phyloP scores from a whole-genome alignment of 768 basidiomycete genomes.

The Hemileccinum rubropunctum region DNA sequence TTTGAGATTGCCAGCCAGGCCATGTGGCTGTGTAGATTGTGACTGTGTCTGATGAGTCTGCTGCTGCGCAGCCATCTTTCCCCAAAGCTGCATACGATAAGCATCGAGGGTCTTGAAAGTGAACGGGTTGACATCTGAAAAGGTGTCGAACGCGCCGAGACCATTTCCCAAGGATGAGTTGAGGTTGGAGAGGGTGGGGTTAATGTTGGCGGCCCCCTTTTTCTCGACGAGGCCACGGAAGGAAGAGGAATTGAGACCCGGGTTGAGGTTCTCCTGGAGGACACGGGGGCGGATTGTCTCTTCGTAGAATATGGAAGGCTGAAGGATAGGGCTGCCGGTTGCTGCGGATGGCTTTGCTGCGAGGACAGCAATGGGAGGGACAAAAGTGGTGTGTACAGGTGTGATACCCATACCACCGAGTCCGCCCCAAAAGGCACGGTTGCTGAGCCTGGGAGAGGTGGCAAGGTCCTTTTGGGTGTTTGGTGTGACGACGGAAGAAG shows the following conservation, averaged over 20 bases:
- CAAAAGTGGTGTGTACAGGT: slow-evolving; percentile 79
- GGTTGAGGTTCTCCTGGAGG: slow-evolving; percentile 27
- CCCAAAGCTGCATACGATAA: slow-evolving; percentile 91
- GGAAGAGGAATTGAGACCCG: slow-evolving; percentile 21
- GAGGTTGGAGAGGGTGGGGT: slow-evolving; percentile 29
- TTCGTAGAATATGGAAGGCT: slow-evolving; percentile 31
- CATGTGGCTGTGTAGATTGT: slow-evolving; percentile 25
- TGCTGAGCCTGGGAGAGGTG: slow-evolving; percentile 52
- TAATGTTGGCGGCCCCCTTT: slow-evolving; percentile 30
- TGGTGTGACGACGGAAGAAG: slow-evolving; percentile 46
- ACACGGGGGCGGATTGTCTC: slow-evolving; percentile 24
- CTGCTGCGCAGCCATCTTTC: slow-evolving; percentile 81
- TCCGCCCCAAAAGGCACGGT: slow-evolving; percentile 80
- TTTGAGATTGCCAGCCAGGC: slow-evolving; percentile 42
- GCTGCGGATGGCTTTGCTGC: slow-evolving; percentile 22
- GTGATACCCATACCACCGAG: slow-evolving; percentile 67
- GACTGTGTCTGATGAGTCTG: slow-evolving; percentile 40
- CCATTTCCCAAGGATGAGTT: slow-evolving; percentile 21
- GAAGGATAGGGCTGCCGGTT: slow-evolving; percentile 27
- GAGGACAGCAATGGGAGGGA: slow-evolving; percentile 59
- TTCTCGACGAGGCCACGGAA: slow-evolving; percentile 28
- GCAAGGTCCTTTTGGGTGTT: slow-evolving; percentile 80
- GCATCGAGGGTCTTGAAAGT: slow-evolving; percentile 85
- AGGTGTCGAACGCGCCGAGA: slow-evolving; percentile 64
- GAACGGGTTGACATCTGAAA: slow-evolving; percentile 78